Conservation (phyloP, 2,329 filamentous ascomycete genomes). For the Trichoderma citrinoviride region DNA sequence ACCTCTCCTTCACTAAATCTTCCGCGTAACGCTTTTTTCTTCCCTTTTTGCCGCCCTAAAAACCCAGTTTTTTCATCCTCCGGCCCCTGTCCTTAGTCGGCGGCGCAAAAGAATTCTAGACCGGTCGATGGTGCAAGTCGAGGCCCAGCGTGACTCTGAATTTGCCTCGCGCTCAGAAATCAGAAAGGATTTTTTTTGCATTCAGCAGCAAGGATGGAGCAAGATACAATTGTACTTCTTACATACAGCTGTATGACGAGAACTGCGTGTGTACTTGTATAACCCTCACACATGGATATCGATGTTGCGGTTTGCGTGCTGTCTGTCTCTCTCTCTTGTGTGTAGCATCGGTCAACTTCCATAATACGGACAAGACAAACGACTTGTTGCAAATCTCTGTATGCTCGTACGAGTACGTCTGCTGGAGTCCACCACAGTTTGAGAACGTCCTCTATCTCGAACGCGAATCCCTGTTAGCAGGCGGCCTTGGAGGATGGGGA, state of each 20-base stretch:
- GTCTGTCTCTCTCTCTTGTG: too few species aligned
- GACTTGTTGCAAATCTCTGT: too few species aligned
- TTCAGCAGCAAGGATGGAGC: background rate
- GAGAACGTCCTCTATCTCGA: background rate
- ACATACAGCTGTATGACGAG: background rate
- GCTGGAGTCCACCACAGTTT: background rate
- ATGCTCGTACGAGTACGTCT: too few species aligned
- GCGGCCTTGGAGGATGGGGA: background rate
- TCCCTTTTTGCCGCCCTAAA: background rate
- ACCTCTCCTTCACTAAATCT: too few species aligned
- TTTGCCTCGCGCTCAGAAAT: background rate
- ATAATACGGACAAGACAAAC: too few species aligned
- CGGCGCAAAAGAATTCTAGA: conserved; percentile 22
- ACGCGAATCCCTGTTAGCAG: background rate
- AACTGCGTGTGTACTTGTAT: background rate
- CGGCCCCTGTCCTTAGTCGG: conserved; percentile 20
- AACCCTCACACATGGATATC: too few species aligned
- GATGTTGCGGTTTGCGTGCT: too few species aligned
- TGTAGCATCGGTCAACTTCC: too few species aligned
- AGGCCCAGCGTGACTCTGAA: conserved; percentile 13
- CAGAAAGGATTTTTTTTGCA: background rate
- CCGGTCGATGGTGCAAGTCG: conserved; percentile 13
- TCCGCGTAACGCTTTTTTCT: too few species aligned
- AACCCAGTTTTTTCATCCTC: background rate
- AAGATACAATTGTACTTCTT: background rate